phyloP scores from a whole-genome alignment of 331 rosid species.

The Pyracantha coccinea region DNA sequence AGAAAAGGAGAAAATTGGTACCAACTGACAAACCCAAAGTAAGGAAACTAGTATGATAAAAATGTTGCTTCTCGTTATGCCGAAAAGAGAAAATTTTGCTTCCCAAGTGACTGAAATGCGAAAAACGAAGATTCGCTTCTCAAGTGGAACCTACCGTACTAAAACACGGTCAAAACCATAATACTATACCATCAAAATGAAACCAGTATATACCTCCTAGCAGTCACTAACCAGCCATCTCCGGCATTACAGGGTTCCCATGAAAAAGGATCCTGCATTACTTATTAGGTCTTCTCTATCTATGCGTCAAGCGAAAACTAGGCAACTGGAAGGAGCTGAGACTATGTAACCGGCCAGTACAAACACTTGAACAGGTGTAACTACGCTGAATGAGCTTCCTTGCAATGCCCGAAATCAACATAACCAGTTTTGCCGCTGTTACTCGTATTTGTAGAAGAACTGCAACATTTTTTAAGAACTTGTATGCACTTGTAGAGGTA shows the following conservation, averaged over 20 bases:
- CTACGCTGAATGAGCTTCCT: not conserved
- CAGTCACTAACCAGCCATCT: not conserved
- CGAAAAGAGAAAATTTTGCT: too few species aligned
- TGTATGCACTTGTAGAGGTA: slow-evolving; percentile 27
- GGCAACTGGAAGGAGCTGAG: not conserved
- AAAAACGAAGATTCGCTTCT: not conserved
- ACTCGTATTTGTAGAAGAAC: not conserved
- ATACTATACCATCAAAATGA: not conserved
- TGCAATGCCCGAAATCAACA: not conserved
- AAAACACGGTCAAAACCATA: not conserved
- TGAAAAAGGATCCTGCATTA: not conserved
- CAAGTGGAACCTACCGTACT: slow-evolving; percentile 1
- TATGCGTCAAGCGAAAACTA: not conserved
- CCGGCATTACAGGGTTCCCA: not conserved
- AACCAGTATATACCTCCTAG: not conserved
- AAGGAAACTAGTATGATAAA: not conserved
- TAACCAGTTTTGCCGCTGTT: not conserved
- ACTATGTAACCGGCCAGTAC: not conserved
- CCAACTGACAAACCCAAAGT: not conserved
- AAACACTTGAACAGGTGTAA: not conserved
- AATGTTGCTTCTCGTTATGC: too few species aligned
- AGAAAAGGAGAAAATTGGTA: not conserved
- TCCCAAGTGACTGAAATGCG: not conserved
- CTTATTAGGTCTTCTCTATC: not conserved
- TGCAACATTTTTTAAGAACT: slow-evolving; percentile 7